A percentile compares a stretch with the other conserved stretches of the same genome.
Evolutionary conservation across 176 grass and related monocot genomes (phyloP).

Genomic region (Pontederia paniculata): DNA sequence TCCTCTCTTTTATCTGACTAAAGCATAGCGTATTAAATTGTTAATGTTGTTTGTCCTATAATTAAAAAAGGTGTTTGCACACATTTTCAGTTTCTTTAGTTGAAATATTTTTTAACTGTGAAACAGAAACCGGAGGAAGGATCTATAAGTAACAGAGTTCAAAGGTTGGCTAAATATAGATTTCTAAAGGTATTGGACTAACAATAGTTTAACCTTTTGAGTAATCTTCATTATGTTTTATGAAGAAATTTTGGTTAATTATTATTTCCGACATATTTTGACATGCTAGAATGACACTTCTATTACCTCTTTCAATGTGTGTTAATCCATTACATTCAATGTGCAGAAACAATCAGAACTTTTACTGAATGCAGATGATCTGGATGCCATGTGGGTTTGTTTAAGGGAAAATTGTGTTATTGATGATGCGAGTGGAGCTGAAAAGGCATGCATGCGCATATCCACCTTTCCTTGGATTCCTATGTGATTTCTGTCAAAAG

Average conservation of each 20-base stretch:
- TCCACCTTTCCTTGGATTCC: background rate
- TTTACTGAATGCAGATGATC: slow-evolving; percentile 92
- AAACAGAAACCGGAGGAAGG: slow-evolving; percentile 90
- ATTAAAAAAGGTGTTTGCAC: background rate
- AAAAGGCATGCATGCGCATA: slow-evolving; percentile 42
- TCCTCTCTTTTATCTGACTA: background rate
- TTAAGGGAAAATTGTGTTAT: slow-evolving; percentile 99
- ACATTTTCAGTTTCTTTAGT: background rate
- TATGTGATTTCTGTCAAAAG: background rate
- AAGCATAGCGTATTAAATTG: background rate
- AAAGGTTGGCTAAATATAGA: slow-evolving; percentile 87
- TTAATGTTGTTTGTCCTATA: background rate
- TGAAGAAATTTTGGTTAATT: background rate
- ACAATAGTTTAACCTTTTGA: background rate
- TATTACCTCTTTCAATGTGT: slow-evolving; percentile 5
- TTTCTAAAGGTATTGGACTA: slow-evolving; percentile 70
- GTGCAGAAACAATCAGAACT: slow-evolving; percentile 98
- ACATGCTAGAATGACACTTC: background rate
- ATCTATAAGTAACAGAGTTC: slow-evolving; percentile 95
- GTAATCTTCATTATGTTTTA: background rate
- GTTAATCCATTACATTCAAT: slow-evolving; percentile 13
- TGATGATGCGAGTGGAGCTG: slow-evolving; percentile 84
- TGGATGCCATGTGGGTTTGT: slow-evolving; percentile 98
- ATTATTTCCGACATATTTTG: slow-evolving; percentile 5
- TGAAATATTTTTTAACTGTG: slow-evolving; percentile 11